Evolutionary conservation across 257 asterid species (phyloP), one percentile per base, ranked within the genome.

Genomic region (Ocimum tenuiflorum): DNA sequence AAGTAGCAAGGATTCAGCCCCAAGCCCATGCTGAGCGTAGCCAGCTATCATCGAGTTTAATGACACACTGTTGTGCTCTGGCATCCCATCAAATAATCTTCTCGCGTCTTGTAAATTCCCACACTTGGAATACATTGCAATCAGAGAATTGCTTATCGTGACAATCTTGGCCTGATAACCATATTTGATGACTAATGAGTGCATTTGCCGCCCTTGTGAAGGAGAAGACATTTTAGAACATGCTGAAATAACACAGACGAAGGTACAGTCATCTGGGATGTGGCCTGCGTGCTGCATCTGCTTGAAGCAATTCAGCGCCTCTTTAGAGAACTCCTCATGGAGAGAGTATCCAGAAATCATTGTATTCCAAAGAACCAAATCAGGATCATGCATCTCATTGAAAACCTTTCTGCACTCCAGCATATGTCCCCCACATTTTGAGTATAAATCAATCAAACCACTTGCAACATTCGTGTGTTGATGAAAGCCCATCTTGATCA

Each of bases 21-120:
- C 91, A 48, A 75, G 75, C 22, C 97, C 94, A 18, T 89, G 95
- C 42, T 87, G 95, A 63, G 97, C 94, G 59, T 82, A 87, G 68
- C 83, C 91, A 50, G 89, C 86, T 14, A 89, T 83, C 83, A 87
- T 82, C 0, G 97, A 85, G 67, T 85, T 89, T 0, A 81, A 74
- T 6, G 94, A 75, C 53, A 89, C 89, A 13, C 42, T 65, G 41
- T 89, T 85, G 47, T 73, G 84, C 72, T 83, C 89, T 0, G 75
- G 77, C 89, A 89, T 85, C 55, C 55, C 59, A 67, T 83, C 81
- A 47, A 89, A 89, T 27, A 89, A 23, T 71, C 35, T 72, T 64
- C 74, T 80, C 0, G 95, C 96, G 39, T 83, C 94, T 12, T 70
- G 72, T 38, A 87, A 75, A 73, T 77, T 75, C 48, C 97, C 95